These are phyloP conservation scores for Marasmius sp. DNA, from an alignment of 1,284 basidiomycete genomes.

Conservation along the genomic window DNA sequence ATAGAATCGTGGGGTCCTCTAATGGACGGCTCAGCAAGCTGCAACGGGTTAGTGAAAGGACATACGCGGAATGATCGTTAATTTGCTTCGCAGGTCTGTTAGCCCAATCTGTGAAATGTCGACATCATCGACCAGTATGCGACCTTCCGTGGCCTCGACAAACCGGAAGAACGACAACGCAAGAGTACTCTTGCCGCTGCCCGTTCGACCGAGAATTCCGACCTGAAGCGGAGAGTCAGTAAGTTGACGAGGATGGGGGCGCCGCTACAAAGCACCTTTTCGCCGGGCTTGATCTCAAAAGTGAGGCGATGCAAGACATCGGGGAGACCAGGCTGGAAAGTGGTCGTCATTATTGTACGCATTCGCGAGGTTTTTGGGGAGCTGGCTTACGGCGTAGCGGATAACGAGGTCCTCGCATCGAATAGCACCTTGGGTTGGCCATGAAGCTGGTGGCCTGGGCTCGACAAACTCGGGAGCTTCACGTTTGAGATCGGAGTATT, in stretches of 20 bases:
- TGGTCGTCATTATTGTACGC: constrained; percentile 1
- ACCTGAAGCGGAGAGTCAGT: constrained; percentile 38
- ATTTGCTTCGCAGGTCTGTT: constrained; percentile 78
- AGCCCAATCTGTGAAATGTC: constrained; percentile 88
- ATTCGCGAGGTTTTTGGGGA: constrained; percentile 1
- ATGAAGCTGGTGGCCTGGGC: constrained; percentile 78
- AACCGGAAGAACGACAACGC: constrained; percentile 96
- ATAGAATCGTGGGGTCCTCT: constrained; percentile 91
- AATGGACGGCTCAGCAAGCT: background rate
- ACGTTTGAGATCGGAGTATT: constrained; percentile 79
- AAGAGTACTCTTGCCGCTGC: constrained; percentile 87
- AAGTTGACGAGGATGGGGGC: background rate
- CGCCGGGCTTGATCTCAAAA: constrained; percentile 76
- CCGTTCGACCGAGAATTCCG: constrained; percentile 89
- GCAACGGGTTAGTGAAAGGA: constrained; percentile 6
- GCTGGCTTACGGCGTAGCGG: constrained; percentile 79
- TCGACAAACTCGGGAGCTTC: constrained; percentile 84
- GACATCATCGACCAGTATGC: constrained; percentile 85
- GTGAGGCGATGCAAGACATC: constrained; percentile 82
- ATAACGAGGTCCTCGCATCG: constrained; percentile 82
- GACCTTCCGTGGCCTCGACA: constrained; percentile 83
- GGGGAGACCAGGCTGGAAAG: constrained; percentile 72
- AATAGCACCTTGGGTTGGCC: constrained; percentile 81
- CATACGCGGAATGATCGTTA: constrained; percentile 93
- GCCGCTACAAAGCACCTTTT: constrained; percentile 48